Conservation (phyloP, 768 basidiomycete species). For the Phaffia tasmanica region DNA sequence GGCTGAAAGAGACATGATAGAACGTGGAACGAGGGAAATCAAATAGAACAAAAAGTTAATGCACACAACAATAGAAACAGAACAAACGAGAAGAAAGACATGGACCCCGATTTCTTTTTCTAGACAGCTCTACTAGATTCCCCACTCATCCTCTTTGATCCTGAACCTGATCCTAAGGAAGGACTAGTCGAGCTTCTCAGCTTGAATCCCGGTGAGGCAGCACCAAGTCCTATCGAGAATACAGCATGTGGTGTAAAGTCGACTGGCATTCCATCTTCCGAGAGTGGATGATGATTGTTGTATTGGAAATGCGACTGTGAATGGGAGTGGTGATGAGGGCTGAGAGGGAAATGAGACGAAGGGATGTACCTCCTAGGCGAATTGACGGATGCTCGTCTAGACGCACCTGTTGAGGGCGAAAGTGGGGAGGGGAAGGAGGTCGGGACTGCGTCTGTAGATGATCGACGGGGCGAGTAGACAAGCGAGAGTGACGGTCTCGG, state of each 20-base stretch:
- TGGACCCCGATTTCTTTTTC: too few relatives aligned
- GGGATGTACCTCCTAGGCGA: neutral
- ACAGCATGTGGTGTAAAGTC: conserved; percentile 31
- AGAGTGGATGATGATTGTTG: neutral
- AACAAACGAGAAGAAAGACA: too few relatives aligned
- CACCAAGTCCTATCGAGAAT: conserved; percentile 38
- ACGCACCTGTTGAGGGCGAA: neutral
- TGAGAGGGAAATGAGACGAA: conserved; percentile 15
- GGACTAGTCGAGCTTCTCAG: neutral
- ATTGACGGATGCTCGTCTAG: neutral
- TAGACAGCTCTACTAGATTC: too few relatives aligned
- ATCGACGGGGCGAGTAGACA: neutral
- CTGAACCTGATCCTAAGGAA: neutral
- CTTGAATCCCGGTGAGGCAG: conserved; percentile 36
- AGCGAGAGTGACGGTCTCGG: neutral
- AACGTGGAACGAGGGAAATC: too few relatives aligned
- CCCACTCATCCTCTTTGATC: neutral
- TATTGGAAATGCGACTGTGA: conserved; percentile 4
- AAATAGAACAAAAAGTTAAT: too few relatives aligned
- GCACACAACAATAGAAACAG: too few relatives aligned
- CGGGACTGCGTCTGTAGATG: conserved; percentile 2
- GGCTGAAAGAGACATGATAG: too few relatives aligned
- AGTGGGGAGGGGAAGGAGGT: neutral
- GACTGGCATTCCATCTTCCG: conserved; percentile 16
- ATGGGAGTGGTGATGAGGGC: conserved; percentile 13